Conservation (phyloP, 441 rosid genomes). For the Theobroma grandiflorum region DNA sequence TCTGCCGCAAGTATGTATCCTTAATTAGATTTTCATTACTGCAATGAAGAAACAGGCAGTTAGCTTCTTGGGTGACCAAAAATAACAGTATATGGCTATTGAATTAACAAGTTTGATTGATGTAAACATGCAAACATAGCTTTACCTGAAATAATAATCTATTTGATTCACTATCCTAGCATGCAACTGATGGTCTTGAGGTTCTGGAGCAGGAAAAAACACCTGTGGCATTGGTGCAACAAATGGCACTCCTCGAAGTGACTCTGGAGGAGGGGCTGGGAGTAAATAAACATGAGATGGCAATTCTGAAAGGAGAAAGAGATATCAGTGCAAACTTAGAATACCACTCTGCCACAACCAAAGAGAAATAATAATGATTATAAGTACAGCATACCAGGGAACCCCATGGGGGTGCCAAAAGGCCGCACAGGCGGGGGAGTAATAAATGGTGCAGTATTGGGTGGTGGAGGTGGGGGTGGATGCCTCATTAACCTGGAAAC, state of each 20-base stretch:
- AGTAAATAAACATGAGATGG: slow-evolving; percentile 56
- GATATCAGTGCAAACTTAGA: slow-evolving; percentile 37
- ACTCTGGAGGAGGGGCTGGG: slow-evolving; percentile 48
- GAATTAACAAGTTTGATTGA: slow-evolving; percentile 16
- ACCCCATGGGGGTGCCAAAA: slow-evolving; percentile 61
- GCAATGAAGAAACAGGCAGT: slow-evolving; percentile 49
- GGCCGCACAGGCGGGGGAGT: slow-evolving; percentile 58
- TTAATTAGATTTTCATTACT: slow-evolving; percentile 82
- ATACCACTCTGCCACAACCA: background rate
- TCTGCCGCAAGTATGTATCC: slow-evolving; percentile 81
- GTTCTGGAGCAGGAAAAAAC: slow-evolving; percentile 58
- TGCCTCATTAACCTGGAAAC: slow-evolving; percentile 64
- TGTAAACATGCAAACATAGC: slow-evolving; percentile 25
- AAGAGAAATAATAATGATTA: slow-evolving; percentile 26
- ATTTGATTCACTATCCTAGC: slow-evolving; percentile 68
- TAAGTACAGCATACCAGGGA: slow-evolving; percentile 62
- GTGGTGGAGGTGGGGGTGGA: slow-evolving; percentile 59
- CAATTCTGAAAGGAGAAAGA: slow-evolving; percentile 51
- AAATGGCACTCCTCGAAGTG: slow-evolving; percentile 52
- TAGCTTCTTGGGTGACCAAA: slow-evolving; percentile 32
- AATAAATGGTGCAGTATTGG: slow-evolving; percentile 57
- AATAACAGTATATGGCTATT: background rate
- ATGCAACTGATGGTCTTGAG: slow-evolving; percentile 63
- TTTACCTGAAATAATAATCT: slow-evolving; percentile 88
- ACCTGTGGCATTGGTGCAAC: slow-evolving; percentile 50